A percentile compares a stretch with the other conserved stretches of the same genome.
Evolutionary conservation across 2,329 filamentous ascomycete species (phyloP).

Genomic region (Plectosphaerella sp.): DNA sequence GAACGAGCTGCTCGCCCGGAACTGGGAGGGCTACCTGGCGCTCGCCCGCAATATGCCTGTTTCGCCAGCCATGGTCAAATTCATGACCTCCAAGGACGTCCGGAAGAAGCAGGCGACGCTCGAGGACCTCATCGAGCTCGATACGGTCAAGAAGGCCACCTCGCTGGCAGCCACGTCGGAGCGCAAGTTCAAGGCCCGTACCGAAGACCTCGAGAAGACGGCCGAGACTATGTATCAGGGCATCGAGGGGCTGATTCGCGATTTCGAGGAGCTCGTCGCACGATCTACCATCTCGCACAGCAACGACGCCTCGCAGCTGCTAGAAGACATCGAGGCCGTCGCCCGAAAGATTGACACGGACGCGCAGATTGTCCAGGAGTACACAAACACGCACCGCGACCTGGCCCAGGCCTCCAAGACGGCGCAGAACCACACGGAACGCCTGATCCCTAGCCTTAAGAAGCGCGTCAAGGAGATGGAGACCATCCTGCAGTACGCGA

Average conservation of each 20-base stretch:
- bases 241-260: conserved; percentile 57
- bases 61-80: conserved; percentile 60
- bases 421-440: conserved; percentile 59
- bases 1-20: conserved; percentile 57
- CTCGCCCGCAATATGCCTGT: conserved; percentile 62
- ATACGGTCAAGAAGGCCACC: conserved; percentile 69
- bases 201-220: conserved; percentile 56
- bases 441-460: conserved; percentile 53
- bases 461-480: conserved; percentile 58
- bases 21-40: conserved; percentile 65
- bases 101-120: conserved; percentile 53
- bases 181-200: conserved; percentile 54
- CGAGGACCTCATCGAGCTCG: conserved; percentile 71
- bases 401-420: conserved; percentile 59
- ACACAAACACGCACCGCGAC: conserved; percentile 59
- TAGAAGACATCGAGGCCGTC: conserved; percentile 82
- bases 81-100: conserved; percentile 51
- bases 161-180: conserved; percentile 56
- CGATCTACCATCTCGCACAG: conserved; percentile 53
- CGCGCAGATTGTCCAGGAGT: conserved; percentile 69
- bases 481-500: conserved; percentile 53
- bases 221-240: conserved; percentile 57
- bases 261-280: conserved; percentile 55
- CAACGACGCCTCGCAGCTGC: conserved; percentile 62
- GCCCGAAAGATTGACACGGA: conserved; percentile 84